Conservation (phyloP, 495 filamentous ascomycete species). For the Pseudevernia furfuracea region DNA sequence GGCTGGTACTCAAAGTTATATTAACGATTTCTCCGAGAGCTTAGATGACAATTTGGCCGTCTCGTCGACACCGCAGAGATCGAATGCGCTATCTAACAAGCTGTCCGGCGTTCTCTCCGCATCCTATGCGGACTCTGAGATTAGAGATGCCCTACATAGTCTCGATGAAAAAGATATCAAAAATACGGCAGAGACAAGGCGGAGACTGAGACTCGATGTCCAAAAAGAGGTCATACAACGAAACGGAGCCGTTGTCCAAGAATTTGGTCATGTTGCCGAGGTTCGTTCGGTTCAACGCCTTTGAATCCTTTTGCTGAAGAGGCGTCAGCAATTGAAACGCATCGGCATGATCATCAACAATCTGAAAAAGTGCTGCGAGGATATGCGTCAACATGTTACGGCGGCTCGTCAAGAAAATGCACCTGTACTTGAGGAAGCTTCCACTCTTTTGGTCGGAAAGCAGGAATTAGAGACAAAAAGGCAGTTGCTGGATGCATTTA, state of each 20-base stretch:
- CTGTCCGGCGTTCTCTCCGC: slow-evolving; percentile 79
- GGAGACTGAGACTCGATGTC: slow-evolving; percentile 72
- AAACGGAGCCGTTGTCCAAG: slow-evolving; percentile 83
- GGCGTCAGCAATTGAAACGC: slow-evolving; percentile 67
- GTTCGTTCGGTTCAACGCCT: slow-evolving; percentile 38
- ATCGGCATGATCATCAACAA: slow-evolving; percentile 71
- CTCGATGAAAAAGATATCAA: slow-evolving; percentile 63
- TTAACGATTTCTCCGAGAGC: slow-evolving; percentile 10
- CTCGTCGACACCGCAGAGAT: slow-evolving; percentile 20
- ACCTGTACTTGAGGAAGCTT: slow-evolving; percentile 72
- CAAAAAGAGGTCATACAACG: slow-evolving; percentile 90
- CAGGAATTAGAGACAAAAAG: slow-evolving; percentile 79
- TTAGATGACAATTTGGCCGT: slow-evolving; percentile 16
- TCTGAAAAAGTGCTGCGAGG: slow-evolving; percentile 72
- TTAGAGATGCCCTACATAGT: slow-evolving; percentile 72
- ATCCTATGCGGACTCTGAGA: slow-evolving; percentile 88
- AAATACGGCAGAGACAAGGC: slow-evolving; percentile 72
- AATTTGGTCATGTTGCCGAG: slow-evolving; percentile 88
- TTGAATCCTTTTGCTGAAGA: slow-evolving; percentile 18
- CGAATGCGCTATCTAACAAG: slow-evolving; percentile 62
- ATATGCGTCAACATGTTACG: slow-evolving; percentile 69
- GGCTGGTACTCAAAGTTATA: slow-evolving; percentile 5
- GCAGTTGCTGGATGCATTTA: slow-evolving; percentile 72
- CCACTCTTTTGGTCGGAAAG: slow-evolving; percentile 64
- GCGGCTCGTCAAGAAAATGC: slow-evolving; percentile 67